These are phyloP conservation scores for Penicillium cataractarum DNA, from an alignment of 495 filamentous ascomycete species.

Conservation along the genomic window DNA sequence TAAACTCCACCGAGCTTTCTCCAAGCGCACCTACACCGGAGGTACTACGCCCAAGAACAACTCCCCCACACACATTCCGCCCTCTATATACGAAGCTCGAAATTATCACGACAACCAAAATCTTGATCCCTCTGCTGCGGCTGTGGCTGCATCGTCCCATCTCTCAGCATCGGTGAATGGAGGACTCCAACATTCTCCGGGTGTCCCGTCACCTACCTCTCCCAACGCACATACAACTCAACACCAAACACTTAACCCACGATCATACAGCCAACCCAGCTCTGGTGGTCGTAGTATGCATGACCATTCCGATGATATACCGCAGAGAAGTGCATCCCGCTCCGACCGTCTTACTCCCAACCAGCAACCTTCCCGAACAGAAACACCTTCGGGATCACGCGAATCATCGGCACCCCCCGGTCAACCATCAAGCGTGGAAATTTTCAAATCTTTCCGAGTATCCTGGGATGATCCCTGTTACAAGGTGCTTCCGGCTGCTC, in stretches of 20 bases:
- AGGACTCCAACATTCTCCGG: constrained; percentile 65
- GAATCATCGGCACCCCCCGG: constrained; percentile 52
- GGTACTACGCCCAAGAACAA: constrained; percentile 72
- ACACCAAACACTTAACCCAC: constrained; percentile 50
- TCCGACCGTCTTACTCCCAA: constrained; percentile 44
- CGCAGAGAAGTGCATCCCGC: constrained; percentile 28
- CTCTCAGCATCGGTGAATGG: constrained; percentile 73
- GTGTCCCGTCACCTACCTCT: constrained; percentile 84
- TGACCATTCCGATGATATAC: constrained; percentile 50
- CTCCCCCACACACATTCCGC: constrained; percentile 77
- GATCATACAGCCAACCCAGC: constrained; percentile 50
- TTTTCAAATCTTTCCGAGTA: constrained; percentile 97
- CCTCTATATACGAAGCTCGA: constrained; percentile 57
- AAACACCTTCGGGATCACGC: constrained; percentile 39
- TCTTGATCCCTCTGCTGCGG: constrained; percentile 66
- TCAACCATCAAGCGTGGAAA: constrained; percentile 69
- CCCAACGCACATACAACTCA: constrained; percentile 58
- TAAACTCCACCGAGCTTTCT: constrained; percentile 56
- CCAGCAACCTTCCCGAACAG: constrained; percentile 45
- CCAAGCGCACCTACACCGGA: constrained; percentile 87
- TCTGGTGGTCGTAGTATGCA: constrained; percentile 40
- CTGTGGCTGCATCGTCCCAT: constrained; percentile 75
- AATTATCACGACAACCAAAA: constrained; percentile 52
- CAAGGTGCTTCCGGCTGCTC: constrained; percentile 91
- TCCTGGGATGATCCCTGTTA: constrained; percentile 97